phyloP scores from a whole-genome alignment of 2,329 filamentous ascomycete genomes.

The Scytalidium sp. region DNA sequence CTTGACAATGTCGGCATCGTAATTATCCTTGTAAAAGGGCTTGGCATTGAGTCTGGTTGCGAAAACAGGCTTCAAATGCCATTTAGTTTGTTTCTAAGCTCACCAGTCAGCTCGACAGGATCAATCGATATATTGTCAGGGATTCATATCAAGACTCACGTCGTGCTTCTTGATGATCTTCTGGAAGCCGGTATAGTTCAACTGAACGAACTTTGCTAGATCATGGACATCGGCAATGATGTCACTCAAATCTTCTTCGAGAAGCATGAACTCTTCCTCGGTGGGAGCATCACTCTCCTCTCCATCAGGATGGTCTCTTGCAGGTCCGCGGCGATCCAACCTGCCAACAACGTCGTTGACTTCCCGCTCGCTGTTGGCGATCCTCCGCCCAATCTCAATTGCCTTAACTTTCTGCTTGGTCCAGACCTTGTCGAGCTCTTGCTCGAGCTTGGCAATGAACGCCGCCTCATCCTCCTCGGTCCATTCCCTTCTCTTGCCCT shows the following conservation, averaged over 20 bases:
- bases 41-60: slow-evolving; percentile 91
- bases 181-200: slow-evolving; percentile 99
- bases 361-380: slow-evolving; percentile 83
- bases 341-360: slow-evolving; percentile 83
- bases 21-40: slow-evolving; percentile 98
- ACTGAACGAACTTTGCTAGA: slow-evolving; percentile 93
- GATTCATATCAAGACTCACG: slow-evolving; percentile 50
- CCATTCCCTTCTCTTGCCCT: slow-evolving; percentile 65
- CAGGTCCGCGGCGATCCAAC: slow-evolving; percentile 60
- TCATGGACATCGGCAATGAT: slow-evolving; percentile 99
- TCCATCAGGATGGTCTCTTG: slow-evolving; percentile 22
- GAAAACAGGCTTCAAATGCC: slow-evolving; percentile 94
- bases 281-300: slow-evolving; percentile 55
- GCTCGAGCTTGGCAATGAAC: slow-evolving; percentile 84
- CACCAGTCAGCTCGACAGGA: slow-evolving; percentile 6
- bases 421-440: slow-evolving; percentile 95
- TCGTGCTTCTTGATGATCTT: slow-evolving; percentile 99
- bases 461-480: slow-evolving; percentile 85
- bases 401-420: slow-evolving; percentile 97
- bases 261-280: slow-evolving; percentile 89
- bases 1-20: slow-evolving; percentile 92
- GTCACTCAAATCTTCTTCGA: slow-evolving; percentile 94
- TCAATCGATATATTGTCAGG: background rate
- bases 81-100: slow-evolving; percentile 84
- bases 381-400: slow-evolving; percentile 89